Base-by-base conservation (phyloP, 805 yeast genomes). In the Ogataea thermomethanolica region DNA sequence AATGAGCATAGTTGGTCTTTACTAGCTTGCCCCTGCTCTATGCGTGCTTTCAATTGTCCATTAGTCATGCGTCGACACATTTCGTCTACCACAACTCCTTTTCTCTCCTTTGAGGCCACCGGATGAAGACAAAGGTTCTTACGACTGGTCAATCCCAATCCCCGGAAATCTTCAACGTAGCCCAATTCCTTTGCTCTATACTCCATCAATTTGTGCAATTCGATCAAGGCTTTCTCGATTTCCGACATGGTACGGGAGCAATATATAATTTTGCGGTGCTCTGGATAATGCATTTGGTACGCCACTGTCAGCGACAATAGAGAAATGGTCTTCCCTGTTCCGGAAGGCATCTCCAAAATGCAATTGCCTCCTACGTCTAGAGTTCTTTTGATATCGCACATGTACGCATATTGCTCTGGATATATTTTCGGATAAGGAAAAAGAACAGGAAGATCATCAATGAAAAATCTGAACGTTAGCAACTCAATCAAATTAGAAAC, bases 201-300 rank as follows among this genome's bases (percentile, higher is more conserved):
- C 40, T 79, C 86, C 98, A 93, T 93, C 54, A 93, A 71, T 41
- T 78, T 79, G 46, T 85, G 81, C 69, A 93, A 71, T 67, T 93
- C 99, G 7, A 91, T 87, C 57, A 93, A 67, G 0, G 99, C 97
- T 65, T 93, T 93, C 66, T 93, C 99, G 60, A 93, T 93, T 67
- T 93, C 99, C 8, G 97, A 87, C 98, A 93, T 93, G 25, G 99
- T 93, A 74, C 99, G 98, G 5, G 99, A 93, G 64, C 99, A 93
- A 65, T 93, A 93, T 6, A 93, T 87, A 50, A 93, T 81, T 70
- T 91, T 93, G 12, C 96, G 68, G 57, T 88, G 96, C 56, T 91
- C 97, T 8, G 96, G 95, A 60, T 91, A 90, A 58, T 64, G 70
- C 86, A 87, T 80, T 61, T 93, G 99, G 63, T 93, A 93, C 10